phyloP scores from a whole-genome alignment of 371 early-diverging fungal species.

The Mucor mucedo region DNA sequence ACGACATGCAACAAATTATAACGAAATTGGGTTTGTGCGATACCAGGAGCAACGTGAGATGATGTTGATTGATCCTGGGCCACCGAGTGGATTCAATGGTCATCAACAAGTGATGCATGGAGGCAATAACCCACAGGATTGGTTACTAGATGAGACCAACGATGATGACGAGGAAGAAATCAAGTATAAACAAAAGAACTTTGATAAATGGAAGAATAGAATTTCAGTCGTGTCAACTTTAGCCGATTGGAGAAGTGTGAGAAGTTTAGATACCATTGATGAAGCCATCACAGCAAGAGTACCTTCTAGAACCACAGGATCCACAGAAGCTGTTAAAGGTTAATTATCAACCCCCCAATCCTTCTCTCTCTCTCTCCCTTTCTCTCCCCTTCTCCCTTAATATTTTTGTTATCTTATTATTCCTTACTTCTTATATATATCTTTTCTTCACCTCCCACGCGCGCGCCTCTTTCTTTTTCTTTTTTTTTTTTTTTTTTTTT shows the following conservation, averaged over 20 bases:
- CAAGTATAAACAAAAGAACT: slow-evolving; percentile 33
- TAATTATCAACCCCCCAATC: neutral
- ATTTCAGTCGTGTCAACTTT: slow-evolving; percentile 51
- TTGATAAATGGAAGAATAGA: slow-evolving; percentile 55
- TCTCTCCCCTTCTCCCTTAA: neutral
- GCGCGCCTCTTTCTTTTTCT: neutral
- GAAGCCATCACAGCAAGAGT: slow-evolving; percentile 49
- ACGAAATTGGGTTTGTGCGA: slow-evolving; percentile 40
- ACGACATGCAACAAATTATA: slow-evolving; percentile 54
- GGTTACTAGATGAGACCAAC: slow-evolving; percentile 26
- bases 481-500: neutral
- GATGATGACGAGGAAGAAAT: slow-evolving; percentile 37
- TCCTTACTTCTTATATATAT: slow-evolving; percentile 7
- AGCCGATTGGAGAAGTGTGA: slow-evolving; percentile 50
- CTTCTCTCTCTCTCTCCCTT: no score
- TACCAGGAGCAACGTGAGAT: slow-evolving; percentile 38
- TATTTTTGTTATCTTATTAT: slow-evolving; percentile 8
- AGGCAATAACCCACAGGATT: slow-evolving; percentile 15
- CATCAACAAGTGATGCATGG: slow-evolving; percentile 1
- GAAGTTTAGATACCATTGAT: slow-evolving; percentile 52
- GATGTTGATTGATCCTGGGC: slow-evolving; percentile 32
- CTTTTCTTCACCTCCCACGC: neutral
- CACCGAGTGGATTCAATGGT: neutral
- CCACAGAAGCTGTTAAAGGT: slow-evolving; percentile 17
- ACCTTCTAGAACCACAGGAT: slow-evolving; percentile 37